Evolutionary conservation across 1,284 basidiomycete genomes (phyloP), one percentile per base, ranked within the genome.

Genomic region (Coniferiporia weirii): DNA sequence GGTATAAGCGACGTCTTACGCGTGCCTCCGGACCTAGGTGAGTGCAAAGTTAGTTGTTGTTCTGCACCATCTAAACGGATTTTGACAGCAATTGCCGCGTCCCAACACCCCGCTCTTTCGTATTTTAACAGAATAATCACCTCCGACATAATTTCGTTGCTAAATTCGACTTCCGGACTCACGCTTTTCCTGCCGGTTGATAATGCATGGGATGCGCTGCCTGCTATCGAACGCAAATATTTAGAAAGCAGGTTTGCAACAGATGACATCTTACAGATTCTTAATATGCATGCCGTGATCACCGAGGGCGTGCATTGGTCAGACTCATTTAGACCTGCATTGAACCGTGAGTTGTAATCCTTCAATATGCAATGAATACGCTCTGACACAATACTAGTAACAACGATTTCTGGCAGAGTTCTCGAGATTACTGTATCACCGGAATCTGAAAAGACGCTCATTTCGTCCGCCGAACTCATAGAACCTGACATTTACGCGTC

Each of bases 161-260:
- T 93, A 43, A 84, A 84, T 59, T 73, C 73, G 52, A 84, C 82
- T 0, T 75, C 91, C 0, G 86, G 90, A 66, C 74, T 97, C 36
- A 98, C 96, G 0, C 67, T 99, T 40, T 99, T 99, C 71, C 80
- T 97, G 1, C 96, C 97, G 0, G 78, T 88, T 13, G 83, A 97
- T 67, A 74, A 81, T 22, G 95, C 97, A 9, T 98, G 86, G 83
- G 76, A 79, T 49, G 72, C 67, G 43, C 73, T 88, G 60, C 81
- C 83, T 67, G 75, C 76, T 20, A 80, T 91, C 55, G 92, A 95
- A 69, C 81, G 84, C 53, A 72, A 89, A 5, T 98, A 96, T 71
- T 79, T 98, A 22, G 89, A 94, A 71, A 93, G 91, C 64, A 83
- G 83, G 58, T 95, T 87, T 66, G 91, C 93, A 0, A 77, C 81